Conservation (phyloP, 192 early-diverging fungal genomes). For the Mortierella claussenii region DNA sequence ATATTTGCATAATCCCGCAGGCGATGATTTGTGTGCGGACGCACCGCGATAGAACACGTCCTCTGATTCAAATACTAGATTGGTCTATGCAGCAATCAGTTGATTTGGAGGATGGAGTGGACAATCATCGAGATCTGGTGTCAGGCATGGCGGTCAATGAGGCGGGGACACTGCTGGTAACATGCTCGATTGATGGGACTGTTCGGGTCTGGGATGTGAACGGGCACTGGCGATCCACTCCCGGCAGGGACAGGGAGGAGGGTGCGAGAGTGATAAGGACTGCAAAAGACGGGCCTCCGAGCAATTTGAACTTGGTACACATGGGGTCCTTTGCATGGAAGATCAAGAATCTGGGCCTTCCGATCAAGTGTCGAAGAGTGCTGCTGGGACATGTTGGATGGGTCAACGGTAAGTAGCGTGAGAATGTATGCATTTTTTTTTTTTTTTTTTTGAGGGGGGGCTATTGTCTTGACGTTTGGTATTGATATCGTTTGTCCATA, state of each 20-base stretch:
- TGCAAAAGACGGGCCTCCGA: no score
- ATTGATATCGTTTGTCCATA: no score
- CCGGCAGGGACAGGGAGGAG: no score
- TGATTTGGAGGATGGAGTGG: background rate
- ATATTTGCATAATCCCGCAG: conserved; percentile 36
- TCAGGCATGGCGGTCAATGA: conserved; percentile 45
- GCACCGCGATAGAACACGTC: conserved; percentile 1
- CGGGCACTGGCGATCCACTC: background rate
- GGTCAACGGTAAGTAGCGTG: conserved; percentile 50
- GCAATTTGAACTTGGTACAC: no score
- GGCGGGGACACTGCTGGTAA: conserved; percentile 9
- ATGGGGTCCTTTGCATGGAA: conserved; percentile 2
- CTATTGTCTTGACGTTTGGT: no score
- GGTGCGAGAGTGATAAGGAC: no score
- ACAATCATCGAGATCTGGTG: conserved; percentile 33
- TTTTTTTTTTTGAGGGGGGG: no score
- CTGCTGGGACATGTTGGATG: conserved; percentile 40
- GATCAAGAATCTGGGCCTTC: conserved; percentile 17
- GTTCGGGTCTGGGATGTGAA: conserved; percentile 35
- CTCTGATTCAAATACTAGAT: conserved; percentile 33
- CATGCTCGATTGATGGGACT: conserved; percentile 39
- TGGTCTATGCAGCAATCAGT: conserved; percentile 10
- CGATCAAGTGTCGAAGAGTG: conserved; percentile 1
- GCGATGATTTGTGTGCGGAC: conserved; percentile 21
- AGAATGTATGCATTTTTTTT: no score